A percentile compares a stretch with the other conserved stretches of the same genome.
phyloP scores from a whole-genome alignment of 1,284 basidiomycete genomes.

The Albatrellus sp. region DNA sequence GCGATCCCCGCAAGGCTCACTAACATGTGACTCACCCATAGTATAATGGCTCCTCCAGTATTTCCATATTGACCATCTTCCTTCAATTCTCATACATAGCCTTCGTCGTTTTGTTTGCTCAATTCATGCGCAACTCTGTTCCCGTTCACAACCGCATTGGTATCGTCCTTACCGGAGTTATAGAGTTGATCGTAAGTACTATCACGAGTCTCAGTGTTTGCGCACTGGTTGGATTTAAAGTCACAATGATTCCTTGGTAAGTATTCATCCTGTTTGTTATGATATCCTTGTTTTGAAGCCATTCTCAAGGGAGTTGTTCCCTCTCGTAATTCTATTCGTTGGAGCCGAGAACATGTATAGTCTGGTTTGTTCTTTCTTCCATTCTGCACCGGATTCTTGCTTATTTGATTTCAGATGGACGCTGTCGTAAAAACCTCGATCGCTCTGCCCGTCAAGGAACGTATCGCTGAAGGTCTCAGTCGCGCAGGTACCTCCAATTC shows the following conservation, averaged over 20 bases:
- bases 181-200: slow-evolving; percentile 85
- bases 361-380: slow-evolving; percentile 43
- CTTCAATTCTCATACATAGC: slow-evolving; percentile 72
- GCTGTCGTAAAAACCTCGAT: slow-evolving; percentile 87
- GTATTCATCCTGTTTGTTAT: slow-evolving; percentile 13
- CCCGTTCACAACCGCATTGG: slow-evolving; percentile 87
- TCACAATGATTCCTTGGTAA: slow-evolving; percentile 83
- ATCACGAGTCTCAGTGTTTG: slow-evolving; percentile 89
- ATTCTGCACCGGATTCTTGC: slow-evolving; percentile 3
- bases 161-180: slow-evolving; percentile 85
- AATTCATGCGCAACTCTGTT: slow-evolving; percentile 68
- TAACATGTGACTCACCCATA: neutral
- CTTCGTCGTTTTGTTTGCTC: slow-evolving; percentile 70
- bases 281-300: neutral
- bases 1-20: neutral
- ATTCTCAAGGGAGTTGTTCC: slow-evolving; percentile 61
- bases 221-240: slow-evolving; percentile 71
- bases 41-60: slow-evolving; percentile 20
- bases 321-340: slow-evolving; percentile 90
- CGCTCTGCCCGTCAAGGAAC: slow-evolving; percentile 81
- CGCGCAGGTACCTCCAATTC: slow-evolving; percentile 86
- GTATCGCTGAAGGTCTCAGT: slow-evolving; percentile 82
- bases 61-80: slow-evolving; percentile 51
- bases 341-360: slow-evolving; percentile 98
- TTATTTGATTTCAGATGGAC: slow-evolving; percentile 44